Evolutionary conservation across 1,284 basidiomycete genomes (phyloP), one percentile per base, ranked within the genome.

Genomic region (Sparassis latifolia): DNA sequence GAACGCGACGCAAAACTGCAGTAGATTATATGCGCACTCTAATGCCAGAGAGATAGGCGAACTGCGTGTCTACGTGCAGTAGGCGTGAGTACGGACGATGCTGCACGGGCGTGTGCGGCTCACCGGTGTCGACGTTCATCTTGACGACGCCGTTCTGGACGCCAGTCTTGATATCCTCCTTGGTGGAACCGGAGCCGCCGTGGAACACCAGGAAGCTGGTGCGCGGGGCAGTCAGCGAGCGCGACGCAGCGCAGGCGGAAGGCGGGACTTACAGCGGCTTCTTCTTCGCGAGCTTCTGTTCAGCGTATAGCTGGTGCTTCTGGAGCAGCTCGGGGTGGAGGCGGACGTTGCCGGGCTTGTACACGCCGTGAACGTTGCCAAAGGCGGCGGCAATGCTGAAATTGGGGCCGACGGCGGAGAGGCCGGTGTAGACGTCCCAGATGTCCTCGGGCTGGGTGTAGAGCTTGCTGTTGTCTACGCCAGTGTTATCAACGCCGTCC

Each of bases 371-470:
- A 42, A 97, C 93, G 74, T 97, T 97, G 52, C 93, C 93, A 69
- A 97, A 97, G n/a, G 84, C 91, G 62, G 94, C 94, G 53, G 94
- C 94, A 69, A 97, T 97, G 64, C 86, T 90, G 76, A 99, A 99
- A 77, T 93, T 92, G 69, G 92, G 92, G 55, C 89, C 80, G 71
- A 99, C 88, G 65, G 82, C 75, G 73, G 73, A 81, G 65, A 99
- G 78, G 30, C 92, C 89, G 55, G 78, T 69, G 79, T 97, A 82
- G 62, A 99, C 90, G 56, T 97, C 95, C 68, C 78, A 97, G 64
- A 97, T 85, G 66, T 99, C 96, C 69, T 95, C 90, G 52, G 97
- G 95, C 73, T 99, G 96, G 44, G 97, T 99, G 82, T 99, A 99
- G 61, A 99, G 79, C 50, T 84, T 79, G 43, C 86, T 76, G 75